Percentiles rank a stretch among this genome's conserved stretches.
Conservation (phyloP, 2,329 filamentous ascomycete genomes). For the Didymella pomorum region DNA sequence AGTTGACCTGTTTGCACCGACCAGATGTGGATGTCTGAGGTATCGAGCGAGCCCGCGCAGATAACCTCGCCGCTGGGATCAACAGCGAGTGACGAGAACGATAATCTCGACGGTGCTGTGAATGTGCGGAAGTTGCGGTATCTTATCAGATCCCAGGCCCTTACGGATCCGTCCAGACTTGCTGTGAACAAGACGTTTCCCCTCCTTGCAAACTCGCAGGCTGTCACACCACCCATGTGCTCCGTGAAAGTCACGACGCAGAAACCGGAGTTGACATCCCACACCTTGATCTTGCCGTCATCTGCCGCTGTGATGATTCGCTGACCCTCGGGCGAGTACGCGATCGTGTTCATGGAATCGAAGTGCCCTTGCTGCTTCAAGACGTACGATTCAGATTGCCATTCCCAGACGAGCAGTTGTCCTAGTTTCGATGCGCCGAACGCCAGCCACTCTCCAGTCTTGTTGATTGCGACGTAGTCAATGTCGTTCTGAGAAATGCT, state of each 20-base stretch:
- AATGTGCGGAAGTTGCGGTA: slow-evolving; percentile 98
- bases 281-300: slow-evolving; percentile 98
- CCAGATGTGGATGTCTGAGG: slow-evolving; percentile 98
- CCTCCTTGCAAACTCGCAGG: slow-evolving; percentile 92
- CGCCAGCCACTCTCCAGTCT: slow-evolving; percentile 93
- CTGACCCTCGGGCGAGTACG: slow-evolving; percentile 93
- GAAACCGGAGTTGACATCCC: slow-evolving; percentile 96
- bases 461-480: slow-evolving; percentile 92
- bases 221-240: slow-evolving; percentile 91
- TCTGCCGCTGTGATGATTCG: slow-evolving; percentile 93
- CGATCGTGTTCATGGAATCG: slow-evolving; percentile 91
- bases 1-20: slow-evolving; percentile 97
- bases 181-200: slow-evolving; percentile 96
- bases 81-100: slow-evolving; percentile 94
- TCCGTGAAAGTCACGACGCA: slow-evolving; percentile 98
- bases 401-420: slow-evolving; percentile 98
- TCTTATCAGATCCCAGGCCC: slow-evolving; percentile 94
- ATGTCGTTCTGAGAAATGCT: slow-evolving; percentile 98
- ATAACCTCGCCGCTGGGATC: slow-evolving; percentile 97
- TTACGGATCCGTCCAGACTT: slow-evolving; percentile 89
- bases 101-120: slow-evolving; percentile 87
- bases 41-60: slow-evolving; percentile 92
- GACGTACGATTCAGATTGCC: slow-evolving; percentile 99
- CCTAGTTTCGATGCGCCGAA: slow-evolving; percentile 96
- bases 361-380: slow-evolving; percentile 98